Percentiles rank a stretch among this genome's conserved stretches.
Conservation (phyloP, 768 basidiomycete genomes). For the Boletellus ananas region DNA sequence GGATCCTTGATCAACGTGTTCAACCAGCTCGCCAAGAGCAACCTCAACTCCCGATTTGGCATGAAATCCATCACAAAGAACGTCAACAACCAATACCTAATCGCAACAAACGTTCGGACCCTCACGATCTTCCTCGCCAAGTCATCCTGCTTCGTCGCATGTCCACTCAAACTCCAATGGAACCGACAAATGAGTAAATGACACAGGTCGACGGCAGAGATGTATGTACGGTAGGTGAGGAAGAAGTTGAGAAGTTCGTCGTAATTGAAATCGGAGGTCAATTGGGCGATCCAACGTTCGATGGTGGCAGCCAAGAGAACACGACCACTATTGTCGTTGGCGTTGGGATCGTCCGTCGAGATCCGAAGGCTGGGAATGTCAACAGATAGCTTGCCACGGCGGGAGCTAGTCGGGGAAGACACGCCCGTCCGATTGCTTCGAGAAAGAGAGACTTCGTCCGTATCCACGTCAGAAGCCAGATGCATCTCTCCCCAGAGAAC, state of each 20-base stretch:
- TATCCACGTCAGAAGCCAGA: slow-evolving; percentile 27
- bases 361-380: slow-evolving; percentile 29
- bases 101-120: slow-evolving; percentile 85
- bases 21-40: slow-evolving; percentile 73
- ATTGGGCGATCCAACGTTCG: slow-evolving; percentile 89
- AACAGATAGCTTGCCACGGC: slow-evolving; percentile 27
- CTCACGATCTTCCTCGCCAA: slow-evolving; percentile 72
- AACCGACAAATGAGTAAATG: slow-evolving; percentile 83
- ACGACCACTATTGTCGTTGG: slow-evolving; percentile 21
- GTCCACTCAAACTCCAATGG: slow-evolving; percentile 70
- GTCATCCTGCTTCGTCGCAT: slow-evolving; percentile 50
- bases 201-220: slow-evolving; percentile 73
- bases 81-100: slow-evolving; percentile 86
- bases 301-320: slow-evolving; percentile 87
- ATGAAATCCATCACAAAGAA: slow-evolving; percentile 90
- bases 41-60: slow-evolving; percentile 71
- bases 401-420: slow-evolving; percentile 39
- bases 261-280: slow-evolving; percentile 82
- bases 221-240: slow-evolving; percentile 86
- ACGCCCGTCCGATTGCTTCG: slow-evolving; percentile 37
- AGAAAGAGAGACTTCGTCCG: slow-evolving; percentile 39
- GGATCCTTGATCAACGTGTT: slow-evolving; percentile 74
- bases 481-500: slow-evolving; percentile 80
- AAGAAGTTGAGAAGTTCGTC: slow-evolving; percentile 89
- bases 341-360: slow-evolving; percentile 27